phyloP scores from a whole-genome alignment of 2,329 filamentous ascomycete species.

The Cladosporium oxysporum region DNA sequence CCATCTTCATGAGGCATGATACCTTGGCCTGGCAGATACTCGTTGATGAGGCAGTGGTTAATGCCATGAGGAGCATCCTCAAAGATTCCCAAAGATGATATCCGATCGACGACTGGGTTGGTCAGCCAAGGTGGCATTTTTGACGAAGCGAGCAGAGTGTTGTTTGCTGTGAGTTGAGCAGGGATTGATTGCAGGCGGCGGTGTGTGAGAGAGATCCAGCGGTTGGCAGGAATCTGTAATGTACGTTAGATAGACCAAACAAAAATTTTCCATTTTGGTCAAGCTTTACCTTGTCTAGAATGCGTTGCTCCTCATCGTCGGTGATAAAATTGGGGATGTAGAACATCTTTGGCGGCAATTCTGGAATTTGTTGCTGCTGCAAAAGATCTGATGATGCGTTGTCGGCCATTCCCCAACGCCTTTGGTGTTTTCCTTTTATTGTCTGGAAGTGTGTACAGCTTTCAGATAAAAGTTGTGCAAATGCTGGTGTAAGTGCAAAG shows the following conservation, averaged over 20 bases:
- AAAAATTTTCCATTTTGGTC: too few species aligned
- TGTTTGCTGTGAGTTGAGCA: constrained; percentile 71
- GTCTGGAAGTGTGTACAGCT: background rate
- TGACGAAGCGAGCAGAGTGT: constrained; percentile 69
- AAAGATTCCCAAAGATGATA: constrained; percentile 54
- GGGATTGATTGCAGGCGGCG: constrained; percentile 90
- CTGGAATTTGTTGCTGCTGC: constrained; percentile 42
- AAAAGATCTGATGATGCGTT: background rate
- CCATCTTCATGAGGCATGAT: constrained; percentile 98
- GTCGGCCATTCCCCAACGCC: background rate
- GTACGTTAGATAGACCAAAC: background rate
- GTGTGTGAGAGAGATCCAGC: constrained; percentile 86
- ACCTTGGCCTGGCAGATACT: constrained; percentile 84
- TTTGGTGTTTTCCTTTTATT: background rate
- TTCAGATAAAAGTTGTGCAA: background rate
- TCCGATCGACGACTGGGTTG: constrained; percentile 66
- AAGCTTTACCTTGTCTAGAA: constrained; percentile 71
- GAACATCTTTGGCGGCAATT: constrained; percentile 64
- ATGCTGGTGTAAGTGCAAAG: background rate
- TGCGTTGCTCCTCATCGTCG: constrained; percentile 67
- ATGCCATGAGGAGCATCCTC: constrained; percentile 71
- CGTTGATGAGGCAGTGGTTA: constrained; percentile 93
- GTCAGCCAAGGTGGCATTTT: constrained; percentile 73
- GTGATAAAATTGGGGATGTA: constrained; percentile 88
- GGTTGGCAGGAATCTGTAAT: constrained; percentile 49